Percentiles rank a stretch among this genome's conserved stretches.
Conservation (phyloP, 768 basidiomycete species). For the Sporobolomyces phaffii region DNA sequence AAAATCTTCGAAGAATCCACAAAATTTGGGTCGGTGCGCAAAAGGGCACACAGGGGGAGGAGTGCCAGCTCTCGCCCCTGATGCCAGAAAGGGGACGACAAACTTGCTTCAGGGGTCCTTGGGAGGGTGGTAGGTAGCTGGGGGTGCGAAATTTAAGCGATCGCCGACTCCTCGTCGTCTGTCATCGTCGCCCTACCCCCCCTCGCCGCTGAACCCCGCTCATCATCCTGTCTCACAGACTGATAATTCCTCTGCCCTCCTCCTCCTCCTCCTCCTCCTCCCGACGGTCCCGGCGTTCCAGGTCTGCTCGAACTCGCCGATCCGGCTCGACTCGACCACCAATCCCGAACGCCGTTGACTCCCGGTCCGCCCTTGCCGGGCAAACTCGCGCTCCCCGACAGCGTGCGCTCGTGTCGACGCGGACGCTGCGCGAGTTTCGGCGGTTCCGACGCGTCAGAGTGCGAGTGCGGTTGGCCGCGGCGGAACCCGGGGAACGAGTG, state of each 20-base stretch:
- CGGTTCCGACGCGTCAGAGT: conserved; percentile 6
- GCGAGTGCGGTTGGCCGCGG: conserved; percentile 22
- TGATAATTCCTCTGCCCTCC: conserved; percentile 18
- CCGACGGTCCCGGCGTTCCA: neutral
- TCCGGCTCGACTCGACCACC: neutral
- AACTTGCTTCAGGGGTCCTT: no score
- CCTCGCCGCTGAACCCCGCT: no score
- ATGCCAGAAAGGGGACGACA: no score
- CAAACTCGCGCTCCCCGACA: conserved; percentile 14
- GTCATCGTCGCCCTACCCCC: no score
- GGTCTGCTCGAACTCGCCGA: neutral
- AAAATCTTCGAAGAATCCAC: no score
- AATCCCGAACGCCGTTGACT: conserved; percentile 4
- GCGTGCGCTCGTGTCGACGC: conserved; percentile 62
- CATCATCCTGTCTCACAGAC: conserved; percentile 12
- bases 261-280: neutral
- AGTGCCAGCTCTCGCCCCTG: no score
- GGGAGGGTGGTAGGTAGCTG: no score
- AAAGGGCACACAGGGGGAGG: neutral
- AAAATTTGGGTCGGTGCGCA: neutral
- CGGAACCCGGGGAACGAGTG: conserved; percentile 62
- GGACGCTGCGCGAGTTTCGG: conserved; percentile 54
- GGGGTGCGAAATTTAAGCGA: no score
- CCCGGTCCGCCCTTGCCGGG: conserved; percentile 18
- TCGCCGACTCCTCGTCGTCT: conserved; percentile 1